Evolutionary conservation across 208 protist species (phyloP).

Genomic region (Leishmania tarentolae): DNA sequence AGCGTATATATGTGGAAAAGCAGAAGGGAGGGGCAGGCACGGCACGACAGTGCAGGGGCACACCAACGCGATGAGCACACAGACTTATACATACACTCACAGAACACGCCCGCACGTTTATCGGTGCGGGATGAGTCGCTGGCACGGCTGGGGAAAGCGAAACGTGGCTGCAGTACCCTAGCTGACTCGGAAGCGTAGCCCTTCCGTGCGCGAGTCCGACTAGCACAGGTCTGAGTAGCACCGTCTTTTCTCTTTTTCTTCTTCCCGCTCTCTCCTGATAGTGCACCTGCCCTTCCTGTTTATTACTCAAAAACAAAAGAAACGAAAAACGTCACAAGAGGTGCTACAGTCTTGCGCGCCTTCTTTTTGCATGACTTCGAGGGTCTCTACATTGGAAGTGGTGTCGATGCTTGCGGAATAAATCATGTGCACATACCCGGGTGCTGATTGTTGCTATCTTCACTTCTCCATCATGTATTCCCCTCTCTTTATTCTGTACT

Average conservation of each 20-base stretch:
- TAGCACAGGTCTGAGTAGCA: not conserved
- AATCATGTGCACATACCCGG: not conserved
- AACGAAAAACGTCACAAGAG: no score
- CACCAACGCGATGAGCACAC: not conserved
- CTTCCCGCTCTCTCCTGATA: not conserved
- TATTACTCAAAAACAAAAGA: not conserved
- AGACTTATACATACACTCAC: not conserved
- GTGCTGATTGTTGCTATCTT: not conserved
- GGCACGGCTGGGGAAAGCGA: not conserved
- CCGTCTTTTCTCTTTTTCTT: not conserved
- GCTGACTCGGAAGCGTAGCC: not conserved
- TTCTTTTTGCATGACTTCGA: not conserved
- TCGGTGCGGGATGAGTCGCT: not conserved
- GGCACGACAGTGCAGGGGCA: no score
- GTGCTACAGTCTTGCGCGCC: not conserved
- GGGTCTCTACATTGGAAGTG: not conserved
- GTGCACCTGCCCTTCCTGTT: not conserved
- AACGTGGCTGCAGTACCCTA: not conserved
- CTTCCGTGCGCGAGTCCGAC: not conserved
- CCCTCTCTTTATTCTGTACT: not conserved
- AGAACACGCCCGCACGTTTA: not conserved
- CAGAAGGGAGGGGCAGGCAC: no score
- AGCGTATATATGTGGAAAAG: not conserved
- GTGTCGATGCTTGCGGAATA: not conserved
- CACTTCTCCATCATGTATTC: not conserved